A percentile compares a stretch with the other conserved stretches of the same genome.
Conservation (phyloP, 139 green algal species). For the Chlorella ohadii region DNA sequence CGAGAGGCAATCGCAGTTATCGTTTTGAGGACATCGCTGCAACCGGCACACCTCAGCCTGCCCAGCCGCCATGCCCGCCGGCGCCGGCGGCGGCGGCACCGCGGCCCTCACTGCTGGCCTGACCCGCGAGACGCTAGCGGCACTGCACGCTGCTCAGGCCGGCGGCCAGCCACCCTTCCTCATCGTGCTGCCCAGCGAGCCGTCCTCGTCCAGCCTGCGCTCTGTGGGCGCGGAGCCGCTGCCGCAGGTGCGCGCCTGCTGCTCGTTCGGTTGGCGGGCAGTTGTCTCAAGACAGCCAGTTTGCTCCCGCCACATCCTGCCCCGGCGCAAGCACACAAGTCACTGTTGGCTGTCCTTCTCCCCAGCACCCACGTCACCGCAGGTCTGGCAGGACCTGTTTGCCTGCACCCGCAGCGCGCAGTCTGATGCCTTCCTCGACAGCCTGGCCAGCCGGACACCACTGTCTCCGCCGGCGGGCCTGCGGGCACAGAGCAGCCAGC, state of each 20-base stretch:
- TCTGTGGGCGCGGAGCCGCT: neutral
- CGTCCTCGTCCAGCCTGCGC: neutral
- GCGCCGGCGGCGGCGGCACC: too few species aligned
- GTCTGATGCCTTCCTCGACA: neutral
- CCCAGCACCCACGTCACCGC: neutral
- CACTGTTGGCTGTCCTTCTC: neutral
- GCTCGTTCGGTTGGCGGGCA: neutral
- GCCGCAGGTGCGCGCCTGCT: neutral
- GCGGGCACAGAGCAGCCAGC: neutral
- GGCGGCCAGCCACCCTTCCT: neutral
- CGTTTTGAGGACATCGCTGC: too few species aligned
- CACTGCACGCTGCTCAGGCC: neutral
- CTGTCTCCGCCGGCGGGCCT: neutral
- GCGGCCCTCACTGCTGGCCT: neutral
- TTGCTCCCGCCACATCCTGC: too few species aligned
- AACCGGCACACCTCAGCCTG: too few species aligned
- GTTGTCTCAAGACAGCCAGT: too few species aligned
- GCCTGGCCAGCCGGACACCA: neutral
- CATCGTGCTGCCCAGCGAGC: neutral
- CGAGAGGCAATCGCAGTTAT: too few species aligned
- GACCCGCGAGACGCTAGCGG: neutral
- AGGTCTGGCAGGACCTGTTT: conserved; percentile 15
- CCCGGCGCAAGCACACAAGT: neutral
- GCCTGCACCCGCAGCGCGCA: neutral
- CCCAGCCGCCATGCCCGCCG: too few species aligned